Percentiles rank a stretch among this genome's conserved stretches.
Conservation (phyloP, 805 yeast genomes). For the Debaryomyces maramus region DNA sequence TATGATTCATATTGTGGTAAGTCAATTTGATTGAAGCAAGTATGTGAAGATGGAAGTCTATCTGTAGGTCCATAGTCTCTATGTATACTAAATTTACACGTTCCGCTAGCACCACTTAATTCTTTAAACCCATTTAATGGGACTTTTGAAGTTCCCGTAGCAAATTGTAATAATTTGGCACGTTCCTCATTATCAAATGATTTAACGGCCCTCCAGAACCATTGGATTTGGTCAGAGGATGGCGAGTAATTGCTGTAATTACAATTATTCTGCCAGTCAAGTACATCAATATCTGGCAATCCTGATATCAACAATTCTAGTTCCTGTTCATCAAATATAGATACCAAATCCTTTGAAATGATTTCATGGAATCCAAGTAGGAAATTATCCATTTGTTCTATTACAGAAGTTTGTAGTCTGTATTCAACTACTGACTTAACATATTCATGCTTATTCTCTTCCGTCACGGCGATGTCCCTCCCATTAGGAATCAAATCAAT, state of each 20-base stretch:
- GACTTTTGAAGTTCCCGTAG: slow-evolving; percentile 95
- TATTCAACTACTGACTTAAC: slow-evolving; percentile 85
- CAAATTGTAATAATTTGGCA: slow-evolving; percentile 91
- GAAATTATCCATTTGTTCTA: slow-evolving; percentile 84
- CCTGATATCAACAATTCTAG: slow-evolving; percentile 91
- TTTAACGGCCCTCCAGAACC: slow-evolving; percentile 98
- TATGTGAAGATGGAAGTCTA: slow-evolving; percentile 91
- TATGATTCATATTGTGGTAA: slow-evolving; percentile 91
- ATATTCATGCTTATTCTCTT: slow-evolving; percentile 86
- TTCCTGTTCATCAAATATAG: slow-evolving; percentile 94
- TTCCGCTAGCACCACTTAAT: slow-evolving; percentile 83
- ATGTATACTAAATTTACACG: slow-evolving; percentile 83
- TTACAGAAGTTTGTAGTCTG: slow-evolving; percentile 76
- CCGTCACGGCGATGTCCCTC: slow-evolving; percentile 80
- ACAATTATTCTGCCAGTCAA: slow-evolving; percentile 92
- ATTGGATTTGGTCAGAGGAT: slow-evolving; percentile 81
- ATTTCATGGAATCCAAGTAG: slow-evolving; percentile 87
- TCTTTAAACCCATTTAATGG: slow-evolving; percentile 93
- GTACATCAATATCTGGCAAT: slow-evolving; percentile 91
- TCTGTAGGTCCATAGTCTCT: slow-evolving; percentile 84
- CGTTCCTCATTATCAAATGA: slow-evolving; percentile 92
- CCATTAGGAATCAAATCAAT: slow-evolving; percentile 86
- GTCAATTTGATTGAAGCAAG: slow-evolving; percentile 94
- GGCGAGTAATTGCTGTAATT: slow-evolving; percentile 78
- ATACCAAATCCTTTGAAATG: slow-evolving; percentile 76